A percentile compares a stretch with the other conserved stretches of the same genome.
These are phyloP conservation scores for Jaapia argillacea DNA, from an alignment of 768 basidiomycete species.

Conservation along the genomic window DNA sequence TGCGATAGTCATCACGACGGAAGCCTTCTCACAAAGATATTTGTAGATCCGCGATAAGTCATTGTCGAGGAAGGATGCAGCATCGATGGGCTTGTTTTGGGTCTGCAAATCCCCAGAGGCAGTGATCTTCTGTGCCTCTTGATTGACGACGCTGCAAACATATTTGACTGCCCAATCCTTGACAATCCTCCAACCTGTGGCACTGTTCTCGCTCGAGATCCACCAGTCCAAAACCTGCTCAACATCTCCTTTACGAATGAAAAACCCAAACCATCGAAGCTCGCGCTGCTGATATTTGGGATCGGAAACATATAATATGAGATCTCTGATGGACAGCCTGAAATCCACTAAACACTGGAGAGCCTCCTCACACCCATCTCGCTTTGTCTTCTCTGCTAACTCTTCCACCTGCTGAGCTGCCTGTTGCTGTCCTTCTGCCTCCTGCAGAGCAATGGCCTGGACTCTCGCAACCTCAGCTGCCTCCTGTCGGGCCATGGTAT, in stretches of 20 bases:
- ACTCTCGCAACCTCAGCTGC: background rate
- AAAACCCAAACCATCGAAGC: conserved; percentile 19
- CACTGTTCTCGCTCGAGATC: conserved; percentile 1
- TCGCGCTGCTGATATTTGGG: conserved; percentile 10
- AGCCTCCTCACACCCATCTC: conserved; percentile 6
- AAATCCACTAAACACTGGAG: conserved; percentile 3
- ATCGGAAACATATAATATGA: conserved; percentile 18
- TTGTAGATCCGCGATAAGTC: background rate
- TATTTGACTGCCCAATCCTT: background rate
- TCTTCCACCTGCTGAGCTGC: background rate
- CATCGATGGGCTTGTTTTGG: background rate
- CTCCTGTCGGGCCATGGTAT: background rate
- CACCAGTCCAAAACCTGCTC: conserved; percentile 17
- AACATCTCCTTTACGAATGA: conserved; percentile 1
- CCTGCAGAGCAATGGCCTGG: too few relatives aligned
- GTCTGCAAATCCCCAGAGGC: background rate
- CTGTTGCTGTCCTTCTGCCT: too few relatives aligned
- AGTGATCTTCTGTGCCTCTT: background rate
- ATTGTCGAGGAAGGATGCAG: background rate
- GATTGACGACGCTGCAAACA: background rate
- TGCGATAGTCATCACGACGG: background rate
- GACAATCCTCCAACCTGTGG: background rate
- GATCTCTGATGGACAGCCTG: conserved; percentile 9
- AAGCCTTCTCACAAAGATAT: background rate
- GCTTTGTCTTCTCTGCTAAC: background rate